These are phyloP conservation scores for Hypoxylon lienhwacheense DNA, from an alignment of 495 filamentous ascomycete genomes.

Conservation along the genomic window DNA sequence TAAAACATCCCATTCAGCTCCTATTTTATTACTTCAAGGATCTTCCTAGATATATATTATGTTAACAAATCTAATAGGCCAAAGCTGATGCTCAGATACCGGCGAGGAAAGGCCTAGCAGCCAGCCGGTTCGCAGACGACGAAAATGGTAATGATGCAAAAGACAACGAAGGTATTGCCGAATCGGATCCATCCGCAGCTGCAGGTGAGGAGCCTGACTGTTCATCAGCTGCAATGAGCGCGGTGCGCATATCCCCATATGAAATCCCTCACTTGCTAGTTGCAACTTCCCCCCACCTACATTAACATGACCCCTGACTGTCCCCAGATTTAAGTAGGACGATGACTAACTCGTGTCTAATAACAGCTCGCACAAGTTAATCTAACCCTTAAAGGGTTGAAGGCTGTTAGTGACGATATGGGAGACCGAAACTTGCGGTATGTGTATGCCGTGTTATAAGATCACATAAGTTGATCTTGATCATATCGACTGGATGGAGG, in stretches of 20 bases:
- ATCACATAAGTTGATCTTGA: not conserved
- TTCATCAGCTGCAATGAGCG: conserved; percentile 59
- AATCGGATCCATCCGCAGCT: conserved; percentile 40
- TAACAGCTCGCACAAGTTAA: conserved; percentile 55
- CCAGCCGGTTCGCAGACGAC: conserved; percentile 48
- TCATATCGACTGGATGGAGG: not conserved
- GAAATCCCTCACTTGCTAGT: conserved; percentile 38
- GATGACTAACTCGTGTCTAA: conserved; percentile 28
- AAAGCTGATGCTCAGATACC: conserved; percentile 37
- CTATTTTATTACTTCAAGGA: not conserved
- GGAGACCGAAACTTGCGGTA: conserved; percentile 48
- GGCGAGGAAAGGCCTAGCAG: conserved; percentile 46
- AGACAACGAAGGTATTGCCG: conserved; percentile 25
- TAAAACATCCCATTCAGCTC: conserved; percentile 30
- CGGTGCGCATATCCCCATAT: conserved; percentile 53
- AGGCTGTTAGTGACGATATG: conserved; percentile 52
- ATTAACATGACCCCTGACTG: not conserved
- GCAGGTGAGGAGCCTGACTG: conserved; percentile 59
- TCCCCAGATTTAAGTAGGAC: conserved; percentile 1
- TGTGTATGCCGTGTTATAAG: conserved; percentile 4
- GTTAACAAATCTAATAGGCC: conserved; percentile 32
- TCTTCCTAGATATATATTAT: conserved; percentile 4
- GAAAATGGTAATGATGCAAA: conserved; percentile 26
- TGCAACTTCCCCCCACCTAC: conserved; percentile 26
- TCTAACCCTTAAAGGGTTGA: conserved; percentile 47